Conservation (phyloP, 768 basidiomycete genomes). For the Pleurotus platypus region DNA sequence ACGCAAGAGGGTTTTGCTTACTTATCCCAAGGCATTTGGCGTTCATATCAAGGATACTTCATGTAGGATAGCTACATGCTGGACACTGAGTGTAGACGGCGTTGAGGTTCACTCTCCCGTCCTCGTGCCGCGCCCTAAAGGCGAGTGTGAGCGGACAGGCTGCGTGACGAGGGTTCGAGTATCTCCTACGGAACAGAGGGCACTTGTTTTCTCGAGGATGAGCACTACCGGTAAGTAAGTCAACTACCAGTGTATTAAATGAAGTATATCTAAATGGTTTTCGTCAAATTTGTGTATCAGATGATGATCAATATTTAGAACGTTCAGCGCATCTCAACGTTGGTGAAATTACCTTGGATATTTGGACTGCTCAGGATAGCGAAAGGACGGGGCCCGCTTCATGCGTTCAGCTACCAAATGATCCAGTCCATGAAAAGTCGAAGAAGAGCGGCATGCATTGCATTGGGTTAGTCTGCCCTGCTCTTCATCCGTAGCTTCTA, state of each 20-base stretch:
- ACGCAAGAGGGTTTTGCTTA: neutral
- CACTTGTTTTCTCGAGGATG: constrained; percentile 8
- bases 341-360: constrained; percentile 8
- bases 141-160: neutral
- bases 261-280: no score
- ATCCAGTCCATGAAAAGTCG: constrained; percentile 20
- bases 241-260: neutral
- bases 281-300: neutral
- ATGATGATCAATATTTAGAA: constrained; percentile 10
- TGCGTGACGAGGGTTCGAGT: neutral
- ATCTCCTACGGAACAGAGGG: neutral
- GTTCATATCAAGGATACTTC: no score
- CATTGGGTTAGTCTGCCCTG: constrained; percentile 16
- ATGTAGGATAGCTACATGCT: no score
- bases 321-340: neutral
- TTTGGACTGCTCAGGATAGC: constrained; percentile 10
- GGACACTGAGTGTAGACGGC: no score
- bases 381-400: constrained; percentile 1
- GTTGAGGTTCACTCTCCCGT: no score
- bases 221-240: constrained; percentile 5
- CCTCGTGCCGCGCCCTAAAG: no score
- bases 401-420: neutral
- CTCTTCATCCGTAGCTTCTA: neutral
- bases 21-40: neutral
- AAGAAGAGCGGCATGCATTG: constrained; percentile 24